Evolutionary conservation across 2,329 filamentous ascomycete genomes (phyloP), one percentile per base, ranked within the genome.

Genomic region (Cordyceps pruinosa): DNA sequence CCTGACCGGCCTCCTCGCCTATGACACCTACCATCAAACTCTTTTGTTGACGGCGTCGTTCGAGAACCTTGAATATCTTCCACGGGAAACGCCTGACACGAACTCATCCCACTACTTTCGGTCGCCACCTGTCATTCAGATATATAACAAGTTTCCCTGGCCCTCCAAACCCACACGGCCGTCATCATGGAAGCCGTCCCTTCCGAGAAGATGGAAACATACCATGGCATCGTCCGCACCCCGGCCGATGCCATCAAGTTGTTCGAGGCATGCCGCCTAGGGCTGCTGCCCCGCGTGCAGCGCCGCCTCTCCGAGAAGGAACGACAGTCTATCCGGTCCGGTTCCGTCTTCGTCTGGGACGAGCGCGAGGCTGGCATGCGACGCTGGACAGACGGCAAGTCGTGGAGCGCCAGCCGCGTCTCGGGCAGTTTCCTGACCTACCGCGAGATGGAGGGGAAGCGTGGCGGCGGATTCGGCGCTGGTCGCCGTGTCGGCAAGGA

Each of bases 261-360:
- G n/a, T 97, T 99, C 69, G 94, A 97, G 74, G 94, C 94, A 60
- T 99, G 93, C 73, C 83, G 93, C 62, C 79, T 96, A 46, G 94
- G 94, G 56, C 78, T 96, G 49, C 77, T 97, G 48, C 94, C 94
- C 30, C 85, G 94, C 63, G 94, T 99, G 6, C 94, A 97, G 76
- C 83, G 94, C 64, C 83, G 94, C 66, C 76, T 97, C 59, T 97
- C 94, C 3, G 94, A 99, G 73, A 97, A 97, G 75, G 94, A 99
- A 75, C 84, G 94, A 60, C 92, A 97, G 69, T 90, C 90, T 4
- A 99, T 99, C 71, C 87, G 90, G 68, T 96, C 93, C 1, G 94
- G 94, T 44, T 99, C 94, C 0, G 93, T 99, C 4, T 99, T 97
- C 67, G 94, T 99, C n/a, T 99, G 94, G 94, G 94, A 99, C 72